Base-by-base conservation (phyloP, 192 early-diverging fungal species). In the Linnemannia hyalina region DNA sequence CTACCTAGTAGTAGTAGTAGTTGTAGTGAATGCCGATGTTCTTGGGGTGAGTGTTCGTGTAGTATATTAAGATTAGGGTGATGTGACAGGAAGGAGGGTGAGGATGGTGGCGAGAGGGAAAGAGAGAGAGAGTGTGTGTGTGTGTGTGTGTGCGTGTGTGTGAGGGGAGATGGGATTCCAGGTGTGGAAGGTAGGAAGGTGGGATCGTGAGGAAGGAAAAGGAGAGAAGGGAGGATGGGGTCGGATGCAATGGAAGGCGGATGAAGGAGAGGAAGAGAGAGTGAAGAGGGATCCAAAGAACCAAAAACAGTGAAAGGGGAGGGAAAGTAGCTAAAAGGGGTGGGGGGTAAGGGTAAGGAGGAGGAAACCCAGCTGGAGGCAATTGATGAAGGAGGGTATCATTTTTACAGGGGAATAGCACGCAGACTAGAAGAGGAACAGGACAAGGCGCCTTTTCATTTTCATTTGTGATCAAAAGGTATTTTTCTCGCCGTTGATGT, bases 131-230 rank as follows among this genome's bases (percentile, higher is more conserved):
- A n/a, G n/a, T 46, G 11, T 46, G 5, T 20, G 18, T 15, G 47
- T 49, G 18, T 52, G 18, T 16, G 49, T 5, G 49, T 52, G 2
- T 18, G 49, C 5, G 20, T 10, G 10, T 40, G 35, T 7, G 40
- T 5, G 7, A 18, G 40, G 35, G 22, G 35, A 71, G 38, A 20
- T 29, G 41, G n/a, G 8, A 71, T 71, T 42, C 41, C 70, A 42
- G 38, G 35, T 71, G 70, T 42, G 41, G 70, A 71, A 71, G 29
- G 60, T 26, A 11, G 60, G 60, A 65, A 71, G 41, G 41, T n/a
- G 41, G 41, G 70, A 71, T 41, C 60, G 60, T 65, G 29, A 65
- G 29, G 23, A n/a, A 55, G 26, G 55, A 23, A 55, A 38, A 32
- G 40, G 15, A 26, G n/a, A 6, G 26, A 49, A 6, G 46, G 15